These are phyloP conservation scores for Clausena lansium DNA, from an alignment of 345 rosid species.

Conservation along the genomic window DNA sequence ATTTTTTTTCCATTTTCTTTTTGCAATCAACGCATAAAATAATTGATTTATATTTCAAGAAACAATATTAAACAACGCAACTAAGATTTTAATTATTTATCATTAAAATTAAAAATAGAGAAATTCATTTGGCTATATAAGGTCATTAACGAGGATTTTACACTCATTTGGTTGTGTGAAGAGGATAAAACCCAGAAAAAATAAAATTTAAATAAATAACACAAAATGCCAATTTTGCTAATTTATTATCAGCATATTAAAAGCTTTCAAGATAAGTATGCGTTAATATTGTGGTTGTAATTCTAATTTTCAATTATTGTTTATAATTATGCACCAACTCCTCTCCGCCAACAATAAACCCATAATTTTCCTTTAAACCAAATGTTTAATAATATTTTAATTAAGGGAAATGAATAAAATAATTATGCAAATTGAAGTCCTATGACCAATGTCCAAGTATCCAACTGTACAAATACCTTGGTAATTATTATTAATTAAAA, in stretches of 20 bases:
- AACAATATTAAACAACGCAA: too few relatives aligned
- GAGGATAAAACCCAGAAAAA: not conserved
- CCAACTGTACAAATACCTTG: not conserved
- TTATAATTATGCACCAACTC: not conserved
- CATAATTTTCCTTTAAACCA: too few relatives aligned
- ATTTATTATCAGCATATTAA: too few relatives aligned
- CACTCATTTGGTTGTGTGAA: not conserved
- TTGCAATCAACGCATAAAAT: too few relatives aligned
- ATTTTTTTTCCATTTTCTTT: too few relatives aligned
- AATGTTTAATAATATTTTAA: not conserved
- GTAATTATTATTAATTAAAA: conserved; percentile 2
- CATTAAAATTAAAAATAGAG: too few relatives aligned
- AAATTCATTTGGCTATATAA: too few relatives aligned
- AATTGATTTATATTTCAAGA: too few relatives aligned
- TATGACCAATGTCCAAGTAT: not conserved
- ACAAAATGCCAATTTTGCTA: not conserved
- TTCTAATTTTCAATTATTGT: not conserved
- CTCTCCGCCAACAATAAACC: not conserved
- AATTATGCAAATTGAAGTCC: not conserved
- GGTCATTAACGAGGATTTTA: not conserved
- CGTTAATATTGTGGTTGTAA: not conserved
- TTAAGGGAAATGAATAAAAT: not conserved
- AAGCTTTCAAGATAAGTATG: not conserved
- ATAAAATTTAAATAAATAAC: not conserved
- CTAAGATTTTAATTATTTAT: too few relatives aligned